Conservation (phyloP, 2,329 filamentous ascomycete genomes). For the Nemania abortiva region DNA sequence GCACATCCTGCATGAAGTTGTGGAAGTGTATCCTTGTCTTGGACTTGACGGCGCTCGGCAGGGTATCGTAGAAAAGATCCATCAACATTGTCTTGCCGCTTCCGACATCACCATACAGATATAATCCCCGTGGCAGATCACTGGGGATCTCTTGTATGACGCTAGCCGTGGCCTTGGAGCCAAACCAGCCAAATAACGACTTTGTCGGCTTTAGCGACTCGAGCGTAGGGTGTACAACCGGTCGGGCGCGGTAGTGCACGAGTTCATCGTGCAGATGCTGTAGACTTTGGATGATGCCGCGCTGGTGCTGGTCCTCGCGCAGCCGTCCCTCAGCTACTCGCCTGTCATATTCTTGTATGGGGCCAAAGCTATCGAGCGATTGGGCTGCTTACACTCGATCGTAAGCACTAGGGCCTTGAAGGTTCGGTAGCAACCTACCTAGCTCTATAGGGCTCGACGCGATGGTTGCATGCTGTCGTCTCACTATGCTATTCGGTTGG, state of each 20-base stretch:
- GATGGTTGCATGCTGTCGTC: slow-evolving; percentile 42
- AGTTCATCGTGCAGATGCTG: slow-evolving; percentile 91
- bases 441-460: slow-evolving; percentile 37
- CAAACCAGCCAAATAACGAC: slow-evolving; percentile 72
- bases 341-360: slow-evolving; percentile 87
- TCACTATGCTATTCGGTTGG: slow-evolving; percentile 25
- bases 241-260: slow-evolving; percentile 76
- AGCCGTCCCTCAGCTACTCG: slow-evolving; percentile 80
- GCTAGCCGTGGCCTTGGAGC: slow-evolving; percentile 57
- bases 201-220: slow-evolving; percentile 73
- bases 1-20: slow-evolving; percentile 99
- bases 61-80: slow-evolving; percentile 96
- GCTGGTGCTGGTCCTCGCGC: slow-evolving; percentile 89
- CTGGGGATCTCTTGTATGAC: slow-evolving; percentile 69
- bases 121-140: slow-evolving; percentile 87
- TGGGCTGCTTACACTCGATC: slow-evolving; percentile 29
- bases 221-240: slow-evolving; percentile 81
- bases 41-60: slow-evolving; percentile 80
- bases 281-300: slow-evolving; percentile 89
- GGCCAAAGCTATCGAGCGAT: slow-evolving; percentile 65
- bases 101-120: slow-evolving; percentile 96
- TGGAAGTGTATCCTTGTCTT: slow-evolving; percentile 98
- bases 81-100: slow-evolving; percentile 99
- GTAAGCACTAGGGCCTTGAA: slow-evolving; percentile 21
- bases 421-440: slow-evolving; percentile 37